Evolutionary conservation across 345 rosid genomes (phyloP).

Genomic region (Eucalyptus erythrocorys): DNA sequence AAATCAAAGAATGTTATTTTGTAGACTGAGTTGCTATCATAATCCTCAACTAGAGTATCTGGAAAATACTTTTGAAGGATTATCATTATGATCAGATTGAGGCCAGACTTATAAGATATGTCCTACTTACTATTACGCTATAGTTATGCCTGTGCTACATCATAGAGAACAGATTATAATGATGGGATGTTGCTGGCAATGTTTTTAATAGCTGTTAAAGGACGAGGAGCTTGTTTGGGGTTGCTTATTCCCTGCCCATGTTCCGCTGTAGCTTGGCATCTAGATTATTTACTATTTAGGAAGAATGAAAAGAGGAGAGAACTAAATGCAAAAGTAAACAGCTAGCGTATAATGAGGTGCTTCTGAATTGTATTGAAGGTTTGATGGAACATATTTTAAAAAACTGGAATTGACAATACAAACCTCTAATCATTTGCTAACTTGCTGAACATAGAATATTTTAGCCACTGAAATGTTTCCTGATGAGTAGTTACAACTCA

Average conservation of each 20-base stretch:
- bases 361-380: background rate
- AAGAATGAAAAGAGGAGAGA: background rate
- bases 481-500: background rate
- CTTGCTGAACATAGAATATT: background rate
- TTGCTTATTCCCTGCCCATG: background rate
- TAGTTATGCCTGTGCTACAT: background rate
- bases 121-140: background rate
- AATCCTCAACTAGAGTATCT: background rate
- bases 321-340: background rate
- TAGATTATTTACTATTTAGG: background rate
- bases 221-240: background rate
- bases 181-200: background rate
- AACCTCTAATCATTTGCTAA: background rate
- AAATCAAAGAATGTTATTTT: background rate
- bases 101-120: background rate
- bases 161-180: background rate
- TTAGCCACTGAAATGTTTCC: background rate
- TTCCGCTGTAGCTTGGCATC: background rate
- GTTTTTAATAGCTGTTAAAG: background rate
- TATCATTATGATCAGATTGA: background rate
- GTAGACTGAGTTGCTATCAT: background rate
- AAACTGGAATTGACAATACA: background rate
- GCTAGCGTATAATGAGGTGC: background rate
- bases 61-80: background rate
- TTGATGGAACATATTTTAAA: background rate